Evolutionary conservation across 805 yeast genomes (phyloP), one percentile per base, ranked within the genome.

Genomic region (Suhomyces faveliae): DNA sequence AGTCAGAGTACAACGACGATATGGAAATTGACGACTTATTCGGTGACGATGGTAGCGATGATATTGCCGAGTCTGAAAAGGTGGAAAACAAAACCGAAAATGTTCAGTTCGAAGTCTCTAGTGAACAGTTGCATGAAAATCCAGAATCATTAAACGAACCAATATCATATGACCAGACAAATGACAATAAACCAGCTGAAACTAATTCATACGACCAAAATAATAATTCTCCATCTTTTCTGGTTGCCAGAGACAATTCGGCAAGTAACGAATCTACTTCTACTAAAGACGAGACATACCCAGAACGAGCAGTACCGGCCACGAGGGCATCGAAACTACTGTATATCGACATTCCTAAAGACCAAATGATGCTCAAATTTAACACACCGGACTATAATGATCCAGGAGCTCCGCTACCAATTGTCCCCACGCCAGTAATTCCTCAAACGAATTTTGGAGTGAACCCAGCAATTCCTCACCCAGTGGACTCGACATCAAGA

Each of bases 381-480:
- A 63, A 72, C 2, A 76, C 82, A 2, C 84, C 84, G 0, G 64
- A 78, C 20, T 86, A 86, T 55, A 79, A 74, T 42, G 95, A 87
- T 60, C 95, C 95, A 0, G 95, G 95, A 39, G 95, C 95, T 0
- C 95, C 95, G 3, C 68, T 83, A 2, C 92, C 95, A 1, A 54
- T 68, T 0, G 66, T 79, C 15, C 75, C 79, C 0, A 77, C 81
- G 5, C 81, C 82, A 1, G 67, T 76, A 2, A 64, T 76, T 2
- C 64, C 68, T 1, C 61, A 59, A 42, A 22, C 44, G 2, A 53
- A 65, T 8, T 52, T 37, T 21, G 25, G 40, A 19, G 15, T 21
- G 15, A 11, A 12, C 12, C 17, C 5, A 5, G 11, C 20, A n/a
- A 15, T 15, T 8, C 9, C 40, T 12, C 11, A 20, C 25, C 20